Evolutionary conservation across 2,329 filamentous ascomycete genomes (phyloP).

Genomic region (Teratosphaeria pseudoeucalypti): DNA sequence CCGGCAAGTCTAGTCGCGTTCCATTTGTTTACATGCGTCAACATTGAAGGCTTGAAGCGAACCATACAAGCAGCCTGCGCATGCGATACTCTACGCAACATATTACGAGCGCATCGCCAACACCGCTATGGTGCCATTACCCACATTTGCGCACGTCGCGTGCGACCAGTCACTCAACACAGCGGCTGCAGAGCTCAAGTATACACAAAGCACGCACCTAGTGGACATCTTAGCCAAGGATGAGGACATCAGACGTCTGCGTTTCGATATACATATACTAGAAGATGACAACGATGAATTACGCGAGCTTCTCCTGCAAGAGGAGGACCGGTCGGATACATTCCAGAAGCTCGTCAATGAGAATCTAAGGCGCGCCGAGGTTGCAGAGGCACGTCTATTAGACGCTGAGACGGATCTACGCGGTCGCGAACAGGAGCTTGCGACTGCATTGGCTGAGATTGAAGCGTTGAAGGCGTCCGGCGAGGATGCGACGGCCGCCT

Average conservation of each 20-base stretch:
- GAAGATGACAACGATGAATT: constrained; percentile 63
- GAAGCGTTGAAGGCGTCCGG: constrained; percentile 56
- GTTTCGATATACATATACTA: constrained; percentile 60
- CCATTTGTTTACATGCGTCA: neutral
- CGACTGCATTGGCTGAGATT: constrained; percentile 58
- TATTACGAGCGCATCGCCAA: constrained; percentile 9
- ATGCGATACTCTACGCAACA: neutral
- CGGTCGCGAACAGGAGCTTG: constrained; percentile 43
- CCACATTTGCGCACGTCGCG: constrained; percentile 16
- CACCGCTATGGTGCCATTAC: constrained; percentile 13
- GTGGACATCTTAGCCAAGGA: constrained; percentile 61
- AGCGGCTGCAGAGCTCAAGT: constrained; percentile 55
- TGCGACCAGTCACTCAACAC: constrained; percentile 42
- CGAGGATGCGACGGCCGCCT: constrained; percentile 58
- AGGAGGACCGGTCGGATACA: constrained; percentile 49
- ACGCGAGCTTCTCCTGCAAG: constrained; percentile 50
- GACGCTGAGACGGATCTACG: constrained; percentile 42
- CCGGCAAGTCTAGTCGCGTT: neutral
- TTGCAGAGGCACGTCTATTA: constrained; percentile 35
- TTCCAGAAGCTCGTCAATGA: constrained; percentile 43
- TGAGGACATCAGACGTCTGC: constrained; percentile 61
- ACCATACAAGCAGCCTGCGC: neutral
- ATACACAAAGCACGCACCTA: constrained; percentile 54
- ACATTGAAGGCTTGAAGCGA: neutral
- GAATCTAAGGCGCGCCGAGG: constrained; percentile 36